Percentiles rank a stretch among this genome's conserved stretches.
Conservation (phyloP, 2,329 filamentous ascomycete species). For the Colletotrichum tabaci region DNA sequence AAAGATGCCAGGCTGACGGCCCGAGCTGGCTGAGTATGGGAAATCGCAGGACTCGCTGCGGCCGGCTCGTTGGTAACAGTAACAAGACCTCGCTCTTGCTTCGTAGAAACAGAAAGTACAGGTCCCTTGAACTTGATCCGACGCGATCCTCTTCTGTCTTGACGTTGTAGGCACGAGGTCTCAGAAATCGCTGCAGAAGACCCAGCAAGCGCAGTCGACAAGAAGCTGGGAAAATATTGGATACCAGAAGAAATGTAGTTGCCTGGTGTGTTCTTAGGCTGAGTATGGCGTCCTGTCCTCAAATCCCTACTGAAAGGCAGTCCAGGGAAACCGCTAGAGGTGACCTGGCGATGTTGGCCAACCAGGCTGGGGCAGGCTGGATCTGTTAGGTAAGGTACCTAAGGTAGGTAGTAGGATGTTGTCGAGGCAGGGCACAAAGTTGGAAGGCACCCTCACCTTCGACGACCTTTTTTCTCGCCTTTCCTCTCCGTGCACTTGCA, state of each 20-base stretch:
- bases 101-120: neutral
- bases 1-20: constrained; percentile 4
- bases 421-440: neutral
- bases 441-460: constrained; percentile 32
- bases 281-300: neutral
- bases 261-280: constrained; percentile 2
- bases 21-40: neutral
- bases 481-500: constrained; percentile 11
- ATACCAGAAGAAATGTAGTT: constrained; percentile 1
- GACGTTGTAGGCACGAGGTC: neutral
- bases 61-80: neutral
- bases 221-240: neutral
- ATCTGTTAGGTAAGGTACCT: neutral
- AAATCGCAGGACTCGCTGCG: neutral
- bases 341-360: neutral
- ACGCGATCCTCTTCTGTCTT: neutral
- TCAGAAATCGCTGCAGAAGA: constrained; percentile 6
- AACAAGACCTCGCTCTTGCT: constrained; percentile 14
- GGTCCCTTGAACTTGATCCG: neutral
- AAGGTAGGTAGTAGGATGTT: neutral
- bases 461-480: constrained; percentile 1
- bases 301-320: constrained; percentile 11
- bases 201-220: neutral
- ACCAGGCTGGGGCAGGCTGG: constrained; percentile 3
- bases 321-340: constrained; percentile 24